Evolutionary conservation across 441 rosid species (phyloP), one percentile per base, ranked within the genome.

Genomic region (Adansonia rubrostipa): DNA sequence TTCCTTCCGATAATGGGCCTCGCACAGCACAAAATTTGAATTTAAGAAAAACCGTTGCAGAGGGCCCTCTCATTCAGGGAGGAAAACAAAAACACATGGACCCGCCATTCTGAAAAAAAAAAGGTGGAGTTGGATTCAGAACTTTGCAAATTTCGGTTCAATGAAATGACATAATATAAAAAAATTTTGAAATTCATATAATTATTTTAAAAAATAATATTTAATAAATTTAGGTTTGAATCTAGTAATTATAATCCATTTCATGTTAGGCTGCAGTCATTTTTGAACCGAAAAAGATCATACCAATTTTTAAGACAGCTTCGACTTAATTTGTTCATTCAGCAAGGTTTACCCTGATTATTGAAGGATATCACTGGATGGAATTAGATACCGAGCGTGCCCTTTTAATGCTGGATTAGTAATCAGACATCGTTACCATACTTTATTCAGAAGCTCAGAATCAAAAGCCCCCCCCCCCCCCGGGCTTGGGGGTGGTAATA

Each of bases 91-190:
- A 19, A 2, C 28, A 4, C 6, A 33, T 40, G 71, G 71, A 42
- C 50, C 71, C 6, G 17, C 22, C 51, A 44, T 63, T 8, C 45
- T 24, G 2, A 28, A 28, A 28, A 28, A 28, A 28, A 28, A 28
- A 15, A 65, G 20, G 10, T 14, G 13, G 50, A 42, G 24, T 15
- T 15, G 70, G 9, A 24, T 33, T 42, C n/a, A 24, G 71, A 66
- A 15, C 5, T 42, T 36, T 42, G 24, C 28, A 13, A 64, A 28
- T 36, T 36, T 40, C n/a, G 20, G 10, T 65, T 13, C 42, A 33
- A 63, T 62, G 3, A 66, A 78, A 64, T 79, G 66, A 5, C 60
- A 22, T 72, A 8, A 73, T 40, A 40, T 58, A 13, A 54, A 22
- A 4, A 40, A 40, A 40, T 4, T 4, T 40, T 40, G 44, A 40